Conservation (phyloP, 305 asterid species). For the Fraxinus paxiana region DNA sequence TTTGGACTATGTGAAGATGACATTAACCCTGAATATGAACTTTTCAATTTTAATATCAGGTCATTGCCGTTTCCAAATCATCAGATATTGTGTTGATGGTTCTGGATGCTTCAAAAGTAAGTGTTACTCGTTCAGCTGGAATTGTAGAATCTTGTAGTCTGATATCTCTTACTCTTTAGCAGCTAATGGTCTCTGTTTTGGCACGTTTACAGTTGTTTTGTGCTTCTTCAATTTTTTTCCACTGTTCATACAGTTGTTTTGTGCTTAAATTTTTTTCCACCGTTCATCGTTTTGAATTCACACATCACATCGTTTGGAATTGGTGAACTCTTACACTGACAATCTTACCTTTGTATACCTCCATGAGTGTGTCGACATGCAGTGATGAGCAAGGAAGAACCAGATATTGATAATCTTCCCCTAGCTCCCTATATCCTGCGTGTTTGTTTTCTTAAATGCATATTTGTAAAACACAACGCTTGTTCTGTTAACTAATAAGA, state of each 20-base stretch:
- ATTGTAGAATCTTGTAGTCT: not conserved
- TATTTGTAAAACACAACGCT: not conserved
- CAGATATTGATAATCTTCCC: not conserved
- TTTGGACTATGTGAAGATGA: constrained; percentile 1
- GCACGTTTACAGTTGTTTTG: not conserved
- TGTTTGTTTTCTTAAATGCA: not conserved
- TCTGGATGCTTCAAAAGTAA: constrained; percentile 97
- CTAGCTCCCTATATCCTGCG: not conserved
- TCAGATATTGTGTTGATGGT: constrained; percentile 97
- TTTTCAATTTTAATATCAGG: constrained; percentile 50
- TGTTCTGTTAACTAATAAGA: constrained; percentile 9
- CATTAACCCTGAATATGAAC: constrained; percentile 13
- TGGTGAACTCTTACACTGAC: not conserved
- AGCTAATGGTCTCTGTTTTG: not conserved
- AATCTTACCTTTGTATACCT: constrained; percentile 1
- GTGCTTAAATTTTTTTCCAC: not conserved
- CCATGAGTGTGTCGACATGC: not conserved
- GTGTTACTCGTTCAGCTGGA: constrained; percentile 27
- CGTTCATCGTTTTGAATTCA: not conserved
- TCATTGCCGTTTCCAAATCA: constrained; percentile 93
- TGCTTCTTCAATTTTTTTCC: not conserved
- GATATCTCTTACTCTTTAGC: not conserved
- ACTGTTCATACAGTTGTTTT: not conserved
- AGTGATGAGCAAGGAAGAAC: not conserved
- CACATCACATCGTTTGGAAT: not conserved